A percentile compares a stretch with the other conserved stretches of the same genome.
These are phyloP conservation scores for Solioccasus polychromus DNA, from an alignment of 768 basidiomycete species.

Conservation along the genomic window DNA sequence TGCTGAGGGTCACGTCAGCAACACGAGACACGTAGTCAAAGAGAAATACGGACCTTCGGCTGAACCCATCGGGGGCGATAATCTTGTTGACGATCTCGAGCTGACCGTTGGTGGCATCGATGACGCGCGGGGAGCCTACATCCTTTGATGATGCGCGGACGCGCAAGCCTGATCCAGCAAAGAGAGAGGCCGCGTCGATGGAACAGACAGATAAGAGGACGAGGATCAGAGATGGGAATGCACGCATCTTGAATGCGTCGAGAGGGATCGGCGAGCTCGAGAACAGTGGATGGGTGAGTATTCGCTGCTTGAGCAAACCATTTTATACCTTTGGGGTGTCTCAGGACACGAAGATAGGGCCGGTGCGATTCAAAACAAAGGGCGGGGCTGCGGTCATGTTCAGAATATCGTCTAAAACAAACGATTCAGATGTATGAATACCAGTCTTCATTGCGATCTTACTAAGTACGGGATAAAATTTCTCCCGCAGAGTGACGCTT, in stretches of 20 bases:
- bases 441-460: no score
- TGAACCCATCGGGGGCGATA: slow-evolving; percentile 51
- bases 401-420: no score
- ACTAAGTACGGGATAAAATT: no score
- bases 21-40: slow-evolving; percentile 3
- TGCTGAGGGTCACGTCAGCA: slow-evolving; percentile 22
- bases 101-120: slow-evolving; percentile 28
- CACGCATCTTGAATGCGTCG: slow-evolving; percentile 21
- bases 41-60: slow-evolving; percentile 36
- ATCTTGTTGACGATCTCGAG: slow-evolving; percentile 41
- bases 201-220: slow-evolving; percentile 13
- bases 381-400: no score
- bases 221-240: slow-evolving; percentile 6
- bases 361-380: no score
- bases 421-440: no score
- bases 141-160: neutral
- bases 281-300: neutral
- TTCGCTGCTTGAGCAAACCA: neutral
- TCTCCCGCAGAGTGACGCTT: no score
- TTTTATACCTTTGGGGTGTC: slow-evolving; percentile 21
- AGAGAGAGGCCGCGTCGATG: slow-evolving; percentile 18
- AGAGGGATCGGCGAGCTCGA: slow-evolving; percentile 15
- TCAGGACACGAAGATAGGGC: no score
- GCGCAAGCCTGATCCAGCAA: slow-evolving; percentile 4
- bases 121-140: slow-evolving; percentile 6